These are phyloP conservation scores for Boechera divaricarpa DNA, from an alignment of 345 rosid species.

Conservation along the genomic window DNA sequence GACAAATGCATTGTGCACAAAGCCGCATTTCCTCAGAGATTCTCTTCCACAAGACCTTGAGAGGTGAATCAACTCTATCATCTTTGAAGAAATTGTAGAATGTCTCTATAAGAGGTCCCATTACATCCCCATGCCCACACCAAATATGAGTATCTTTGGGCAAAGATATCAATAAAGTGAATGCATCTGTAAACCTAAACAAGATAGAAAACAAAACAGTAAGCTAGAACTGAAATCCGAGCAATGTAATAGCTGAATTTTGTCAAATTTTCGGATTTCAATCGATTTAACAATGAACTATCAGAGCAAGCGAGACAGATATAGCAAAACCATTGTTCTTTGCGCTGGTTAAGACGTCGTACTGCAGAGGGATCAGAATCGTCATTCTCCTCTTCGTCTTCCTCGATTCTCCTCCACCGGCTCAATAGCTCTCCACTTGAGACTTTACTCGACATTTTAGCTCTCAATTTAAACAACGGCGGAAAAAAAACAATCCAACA, in stretches of 20 bases:
- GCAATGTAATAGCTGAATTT: neutral
- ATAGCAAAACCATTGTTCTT: constrained; percentile 75
- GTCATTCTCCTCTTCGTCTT: constrained; percentile 65
- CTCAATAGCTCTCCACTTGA: constrained; percentile 61
- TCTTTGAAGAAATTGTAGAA: constrained; percentile 87
- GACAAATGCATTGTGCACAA: constrained; percentile 85
- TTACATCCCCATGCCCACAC: constrained; percentile 80
- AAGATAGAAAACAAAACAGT: neutral
- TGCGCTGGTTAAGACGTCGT: constrained; percentile 62
- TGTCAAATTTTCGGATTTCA: constrained; percentile 6
- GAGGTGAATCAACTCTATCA: constrained; percentile 75
- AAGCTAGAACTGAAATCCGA: neutral
- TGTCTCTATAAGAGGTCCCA: constrained; percentile 92
- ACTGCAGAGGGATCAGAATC: constrained; percentile 53
- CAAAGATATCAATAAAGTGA: constrained; percentile 64
- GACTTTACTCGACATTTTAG: constrained; percentile 50
- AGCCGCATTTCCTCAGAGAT: constrained; percentile 71
- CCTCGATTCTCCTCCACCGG: constrained; percentile 82
- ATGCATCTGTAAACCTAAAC: constrained; percentile 83
- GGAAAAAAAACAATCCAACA: neutral
- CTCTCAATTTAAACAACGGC: constrained; percentile 12
- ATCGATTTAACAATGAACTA: constrained; percentile 8
- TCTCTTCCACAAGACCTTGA: constrained; percentile 77
- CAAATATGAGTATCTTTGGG: constrained; percentile 81
- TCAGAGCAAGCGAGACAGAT: neutral